Evolutionary conservation across 164 flowering plant genomes (phyloP), one percentile per base, ranked within the genome.

Genomic region (Sedum album): DNA sequence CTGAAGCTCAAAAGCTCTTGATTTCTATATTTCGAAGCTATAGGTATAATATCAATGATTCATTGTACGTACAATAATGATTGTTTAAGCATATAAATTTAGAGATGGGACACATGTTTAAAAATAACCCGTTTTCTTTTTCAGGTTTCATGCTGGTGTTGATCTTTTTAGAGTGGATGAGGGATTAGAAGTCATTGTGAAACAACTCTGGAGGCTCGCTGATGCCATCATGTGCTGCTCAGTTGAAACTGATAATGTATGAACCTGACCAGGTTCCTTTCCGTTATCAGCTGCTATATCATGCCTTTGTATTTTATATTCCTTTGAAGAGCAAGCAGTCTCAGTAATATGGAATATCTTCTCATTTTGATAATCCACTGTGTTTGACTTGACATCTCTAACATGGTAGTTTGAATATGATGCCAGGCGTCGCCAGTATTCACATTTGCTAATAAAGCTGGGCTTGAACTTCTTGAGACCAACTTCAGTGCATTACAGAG

Each of bases 221-320:
- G 93, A 91, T 79, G 93, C 95, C 25, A 82, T 91, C 60, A 72
- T 91, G 88, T 91, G 97, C 81, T 91, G 95, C 77, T 89, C 95
- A 2, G 68, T 91, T 57, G 86, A 86, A 77, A 70, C 62, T 57
- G 62, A 81, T 67, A 85, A 85, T 78, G 91, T 84, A 76, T 78
- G 67, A 35, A 8, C 33, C 41, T 25, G n/a, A n/a, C n/a, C n/a
- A n/a, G n/a, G n/a, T n/a, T n/a, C n/a, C n/a, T n/a, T n/a, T n/a
- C n/a, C n/a, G n/a, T n/a, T n/a, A n/a, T n/a, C n/a, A n/a, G n/a
- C n/a, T n/a, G n/a, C n/a, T n/a, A n/a, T n/a, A n/a, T n/a, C n/a
- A n/a, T n/a, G n/a, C n/a, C 35, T 57, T 26, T 3, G 10, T 55
- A 55, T 25, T 9, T 6, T 1, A 25, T 1, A 11, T 41, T 8